These are phyloP conservation scores for Gossypium mustelinum DNA, from an alignment of 345 rosid species.

Conservation along the genomic window DNA sequence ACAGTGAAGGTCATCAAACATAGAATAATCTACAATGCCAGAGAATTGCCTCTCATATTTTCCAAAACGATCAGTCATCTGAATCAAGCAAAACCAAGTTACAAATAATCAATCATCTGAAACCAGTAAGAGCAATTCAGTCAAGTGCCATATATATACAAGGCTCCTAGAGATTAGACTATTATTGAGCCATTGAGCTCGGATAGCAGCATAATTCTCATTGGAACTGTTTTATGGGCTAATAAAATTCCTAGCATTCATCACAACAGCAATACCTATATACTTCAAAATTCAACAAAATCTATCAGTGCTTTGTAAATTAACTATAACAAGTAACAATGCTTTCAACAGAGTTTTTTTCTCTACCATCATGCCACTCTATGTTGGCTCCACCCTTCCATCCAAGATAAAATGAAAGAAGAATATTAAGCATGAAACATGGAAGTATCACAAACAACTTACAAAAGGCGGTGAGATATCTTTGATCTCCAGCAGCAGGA, in stretches of 20 bases:
- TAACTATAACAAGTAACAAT: not conserved
- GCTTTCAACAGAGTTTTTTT: not conserved
- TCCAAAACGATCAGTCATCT: not conserved
- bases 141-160: not conserved
- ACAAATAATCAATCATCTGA: not conserved
- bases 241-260: not conserved
- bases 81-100: not conserved
- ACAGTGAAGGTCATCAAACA: slow-evolving; percentile 20
- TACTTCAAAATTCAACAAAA: not conserved
- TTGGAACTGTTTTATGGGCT: not conserved
- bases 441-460: slow-evolving; percentile 16
- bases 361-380: not conserved
- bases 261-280: not conserved
- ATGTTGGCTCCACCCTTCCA: not conserved
- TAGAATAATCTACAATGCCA: slow-evolving; percentile 12
- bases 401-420: not conserved
- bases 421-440: not conserved
- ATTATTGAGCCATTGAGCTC: not conserved
- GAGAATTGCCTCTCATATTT: not conserved
- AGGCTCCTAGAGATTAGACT: not conserved
- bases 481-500: slow-evolving; percentile 42
- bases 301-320: not conserved
- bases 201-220: not conserved
- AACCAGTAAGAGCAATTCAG: not conserved
- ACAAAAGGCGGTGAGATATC: slow-evolving; percentile 31